Base-by-base conservation (phyloP, 805 yeast genomes). In the Candida taoyuanica region DNA sequence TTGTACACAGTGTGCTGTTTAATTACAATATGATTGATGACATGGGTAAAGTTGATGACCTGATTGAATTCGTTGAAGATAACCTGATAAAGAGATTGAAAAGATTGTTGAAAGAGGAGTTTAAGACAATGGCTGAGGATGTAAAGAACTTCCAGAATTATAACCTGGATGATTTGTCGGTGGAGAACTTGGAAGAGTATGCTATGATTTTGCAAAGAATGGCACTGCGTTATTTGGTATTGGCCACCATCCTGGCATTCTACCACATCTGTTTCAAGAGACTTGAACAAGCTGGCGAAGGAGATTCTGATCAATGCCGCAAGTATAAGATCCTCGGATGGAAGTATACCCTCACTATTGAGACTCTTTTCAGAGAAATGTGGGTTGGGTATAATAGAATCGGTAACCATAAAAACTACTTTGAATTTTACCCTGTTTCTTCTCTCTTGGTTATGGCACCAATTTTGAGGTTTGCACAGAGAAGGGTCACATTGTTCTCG, bases 11-110 rank as follows among this genome's bases (percentile, higher is more conserved):
- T 20, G 44, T 37, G 11, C 18, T 46, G 17, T 46, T 36, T 36
- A 46, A 40, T 26, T 46, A 46, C 29, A 39, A 39, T 20, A 37
- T 46, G 43, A 30, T 46, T 29, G 49, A 46, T 24, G 46, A 46
- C 26, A 43, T 43, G 43, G 49, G 49, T 2, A 40, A 33, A 28
- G 39, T 40, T 21, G 49, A 46, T 9, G 43, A 46, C 14, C 30
- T 46, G 18, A 27, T 40, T 7, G 35, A 37, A 7, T 46, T 46
- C 19, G 32, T 46, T 26, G 49, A 46, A 21, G n/a, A 13, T 9
- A 28, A 33, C 7, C 29, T 46, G 18, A 40, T 42, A 14, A 27
- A 18, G 19, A 29, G 46, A 19, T 31, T 46, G 28, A 42, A 39
- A 19, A 17, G 25, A 15, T 24, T 42, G 14, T 30, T 46, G 34